Evolutionary conservation across 352 stramenopile genomes (phyloP), one percentile per base, ranked within the genome.

Genomic region (Phytophthora litchii): DNA sequence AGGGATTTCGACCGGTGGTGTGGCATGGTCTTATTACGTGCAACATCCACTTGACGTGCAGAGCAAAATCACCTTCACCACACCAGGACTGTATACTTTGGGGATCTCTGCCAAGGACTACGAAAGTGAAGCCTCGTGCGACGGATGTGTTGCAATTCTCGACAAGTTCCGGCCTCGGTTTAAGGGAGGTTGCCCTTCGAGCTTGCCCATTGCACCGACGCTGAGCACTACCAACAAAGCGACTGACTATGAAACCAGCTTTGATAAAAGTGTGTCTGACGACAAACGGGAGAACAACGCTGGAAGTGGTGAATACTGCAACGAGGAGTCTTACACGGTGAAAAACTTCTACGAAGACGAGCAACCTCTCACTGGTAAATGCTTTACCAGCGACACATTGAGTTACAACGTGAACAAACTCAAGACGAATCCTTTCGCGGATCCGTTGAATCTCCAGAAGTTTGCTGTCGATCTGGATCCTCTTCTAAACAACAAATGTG

Each of bases 21-120:
- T 40, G 0, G 44, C 67, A 9, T 89, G 80, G 80, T 49, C 36
- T 7, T 50, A 75, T 2, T 89, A 83, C 58, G 51, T 76, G 32
- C 35, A 36, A 9, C 13, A 74, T 35, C 49, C 54, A 16, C 11
- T 51, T 7, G 31, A 20, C 4, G 67, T 64, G 29, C 66, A 85
- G 32, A 53, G 80, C 34, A 35, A 27, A 1, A 54, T 87, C 16
- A 57, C 27, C 25, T 73, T 85, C 40, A 25, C 20, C 3, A 41
- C 44, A 0, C 75, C 74, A 17, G 80, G 80, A 19, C 59, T 79
- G 21, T 89, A 86, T 51, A 23, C 56, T 9, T 43, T 86, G 23
- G 37, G 14, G 8, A 57, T 89, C 11, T 34, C 54, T 1, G 77
- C 77, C 9, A 60, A 58, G 14, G 77, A 89, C 52, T 84, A 86